Evolutionary conservation across 2,329 filamentous ascomycete genomes (phyloP).

Genomic region (Aspergillus sergii): DNA sequence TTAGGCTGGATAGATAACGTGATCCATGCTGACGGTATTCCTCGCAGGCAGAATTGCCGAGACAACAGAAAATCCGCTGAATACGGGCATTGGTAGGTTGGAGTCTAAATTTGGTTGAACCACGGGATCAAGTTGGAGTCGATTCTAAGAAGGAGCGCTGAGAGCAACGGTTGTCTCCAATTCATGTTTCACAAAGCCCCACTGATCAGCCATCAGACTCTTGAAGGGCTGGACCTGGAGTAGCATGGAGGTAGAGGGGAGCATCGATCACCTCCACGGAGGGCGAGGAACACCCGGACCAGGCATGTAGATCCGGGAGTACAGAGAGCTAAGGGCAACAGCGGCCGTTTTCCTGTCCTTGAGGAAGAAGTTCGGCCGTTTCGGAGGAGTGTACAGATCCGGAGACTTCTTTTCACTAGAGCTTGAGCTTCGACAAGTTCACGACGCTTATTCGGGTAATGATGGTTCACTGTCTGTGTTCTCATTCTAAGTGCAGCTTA

Average conservation of each 20-base stretch:
- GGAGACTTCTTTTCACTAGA: not conserved
- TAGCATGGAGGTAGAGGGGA: constrained; percentile 4
- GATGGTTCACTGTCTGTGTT: not conserved
- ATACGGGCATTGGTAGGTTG: not conserved
- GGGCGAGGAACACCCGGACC: constrained; percentile 3
- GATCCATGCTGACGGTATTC: not conserved
- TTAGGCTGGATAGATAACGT: too few species aligned
- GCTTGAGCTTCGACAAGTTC: constrained; percentile 2
- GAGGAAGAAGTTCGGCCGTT: constrained; percentile 3
- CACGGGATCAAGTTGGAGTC: constrained; percentile 14
- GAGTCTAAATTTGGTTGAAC: constrained; percentile 11
- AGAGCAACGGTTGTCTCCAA: constrained; percentile 14
- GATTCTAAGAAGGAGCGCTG: not conserved
- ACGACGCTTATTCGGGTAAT: constrained; percentile 5
- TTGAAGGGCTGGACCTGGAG: constrained; percentile 6
- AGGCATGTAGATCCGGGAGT: not conserved
- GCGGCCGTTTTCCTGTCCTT: not conserved
- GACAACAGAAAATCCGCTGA: not conserved
- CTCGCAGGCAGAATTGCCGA: not conserved
- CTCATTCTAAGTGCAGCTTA: not conserved
- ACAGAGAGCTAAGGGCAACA: not conserved
- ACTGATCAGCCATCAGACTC: constrained; percentile 5
- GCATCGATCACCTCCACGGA: not conserved
- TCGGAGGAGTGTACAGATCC: constrained; percentile 3
- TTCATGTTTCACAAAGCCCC: constrained; percentile 2